Conservation (phyloP, 2,329 filamentous ascomycete species). For the Botrytis deweyae region DNA sequence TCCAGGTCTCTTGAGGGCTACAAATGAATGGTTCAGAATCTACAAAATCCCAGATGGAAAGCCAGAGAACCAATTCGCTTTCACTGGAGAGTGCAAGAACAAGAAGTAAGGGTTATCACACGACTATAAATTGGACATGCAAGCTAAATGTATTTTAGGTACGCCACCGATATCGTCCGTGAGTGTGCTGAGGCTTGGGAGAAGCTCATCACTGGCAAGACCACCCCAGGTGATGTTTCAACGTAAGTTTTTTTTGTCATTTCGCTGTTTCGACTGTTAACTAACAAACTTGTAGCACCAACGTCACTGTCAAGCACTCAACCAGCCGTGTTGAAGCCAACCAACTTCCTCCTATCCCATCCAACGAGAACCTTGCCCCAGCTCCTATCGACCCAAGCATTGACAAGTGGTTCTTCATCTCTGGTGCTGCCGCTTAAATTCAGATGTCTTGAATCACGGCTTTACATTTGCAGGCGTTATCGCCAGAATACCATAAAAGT, state of each 20-base stretch:
- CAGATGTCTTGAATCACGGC: slow-evolving; percentile 4
- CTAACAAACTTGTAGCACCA: slow-evolving; percentile 61
- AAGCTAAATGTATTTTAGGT: slow-evolving; percentile 51
- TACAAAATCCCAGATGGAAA: slow-evolving; percentile 99
- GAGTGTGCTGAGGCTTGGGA: slow-evolving; percentile 98
- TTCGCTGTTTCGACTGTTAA: slow-evolving; percentile 7
- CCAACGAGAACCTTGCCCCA: slow-evolving; percentile 75
- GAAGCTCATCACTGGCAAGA: slow-evolving; percentile 90
- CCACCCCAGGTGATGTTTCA: slow-evolving; percentile 71
- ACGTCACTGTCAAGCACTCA: slow-evolving; percentile 74
- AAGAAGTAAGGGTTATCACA: slow-evolving; percentile 68
- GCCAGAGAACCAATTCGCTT: slow-evolving; percentile 99
- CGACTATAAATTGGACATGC: not conserved
- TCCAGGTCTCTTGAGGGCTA: slow-evolving; percentile 91
- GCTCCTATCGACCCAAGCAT: slow-evolving; percentile 94
- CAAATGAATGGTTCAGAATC: slow-evolving; percentile 99
- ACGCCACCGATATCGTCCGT: slow-evolving; percentile 91
- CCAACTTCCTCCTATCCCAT: slow-evolving; percentile 74
- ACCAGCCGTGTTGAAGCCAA: slow-evolving; percentile 66
- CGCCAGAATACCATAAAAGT: slow-evolving; percentile 24
- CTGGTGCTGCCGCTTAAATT: slow-evolving; percentile 79
- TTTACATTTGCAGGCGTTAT: slow-evolving; percentile 23
- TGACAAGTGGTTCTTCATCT: slow-evolving; percentile 99
- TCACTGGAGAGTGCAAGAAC: slow-evolving; percentile 99
- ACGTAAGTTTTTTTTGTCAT: slow-evolving; percentile 59